Evolutionary conservation across 2,329 filamentous ascomycete species (phyloP).

Genomic region (Biscogniauxia marginata): DNA sequence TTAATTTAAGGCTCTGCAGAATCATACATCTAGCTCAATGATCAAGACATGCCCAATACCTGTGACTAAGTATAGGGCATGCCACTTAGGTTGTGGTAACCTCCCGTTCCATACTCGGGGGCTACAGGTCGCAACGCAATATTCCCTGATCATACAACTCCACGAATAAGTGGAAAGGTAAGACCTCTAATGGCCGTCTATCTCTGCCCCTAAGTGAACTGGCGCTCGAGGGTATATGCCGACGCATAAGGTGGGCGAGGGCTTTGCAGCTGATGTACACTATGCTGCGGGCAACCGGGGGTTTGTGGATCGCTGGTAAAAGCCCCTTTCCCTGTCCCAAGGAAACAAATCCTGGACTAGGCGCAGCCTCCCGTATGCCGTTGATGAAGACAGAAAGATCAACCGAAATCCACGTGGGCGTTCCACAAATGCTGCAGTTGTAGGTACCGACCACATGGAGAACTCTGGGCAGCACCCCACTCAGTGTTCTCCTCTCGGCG

Average conservation of each 20-base stretch:
- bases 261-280: constrained; percentile 22
- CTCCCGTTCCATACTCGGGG: background rate
- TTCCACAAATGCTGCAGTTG: constrained; percentile 12
- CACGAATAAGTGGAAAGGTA: background rate
- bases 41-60: background rate
- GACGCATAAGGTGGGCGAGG: constrained; percentile 16
- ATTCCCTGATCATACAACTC: background rate
- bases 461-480: constrained; percentile 5
- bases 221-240: constrained; percentile 7
- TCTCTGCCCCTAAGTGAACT: background rate
- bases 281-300: constrained; percentile 27
- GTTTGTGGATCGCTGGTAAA: constrained; percentile 22
- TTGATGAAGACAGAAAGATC: constrained; percentile 29
- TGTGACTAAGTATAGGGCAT: background rate
- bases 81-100: background rate
- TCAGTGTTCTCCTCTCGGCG: constrained; percentile 56
- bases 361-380: constrained; percentile 25
- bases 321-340: constrained; percentile 21
- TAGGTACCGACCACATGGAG: constrained; percentile 7
- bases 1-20: too few relatives aligned
- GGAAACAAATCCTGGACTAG: constrained; percentile 23
- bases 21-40: background rate
- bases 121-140: background rate
- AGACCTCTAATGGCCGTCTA: background rate
- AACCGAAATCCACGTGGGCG: constrained; percentile 21